Conservation (phyloP, 345 rosid genomes). For the Eucalyptus marginata region DNA sequence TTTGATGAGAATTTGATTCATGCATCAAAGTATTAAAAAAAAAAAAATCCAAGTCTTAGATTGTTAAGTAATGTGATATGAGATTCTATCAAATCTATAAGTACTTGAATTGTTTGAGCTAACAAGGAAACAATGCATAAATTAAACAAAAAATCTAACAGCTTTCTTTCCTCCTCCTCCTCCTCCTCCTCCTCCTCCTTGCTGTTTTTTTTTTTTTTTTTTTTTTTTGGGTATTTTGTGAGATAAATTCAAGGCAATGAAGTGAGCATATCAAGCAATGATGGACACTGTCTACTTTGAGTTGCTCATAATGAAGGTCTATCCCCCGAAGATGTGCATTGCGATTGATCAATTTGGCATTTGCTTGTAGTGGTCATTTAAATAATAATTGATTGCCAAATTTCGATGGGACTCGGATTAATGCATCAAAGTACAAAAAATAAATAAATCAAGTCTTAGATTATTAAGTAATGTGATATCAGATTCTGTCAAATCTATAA, state of each 20-base stretch:
- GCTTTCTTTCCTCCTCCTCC: no score
- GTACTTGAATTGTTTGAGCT: not conserved
- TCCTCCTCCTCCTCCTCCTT: no score
- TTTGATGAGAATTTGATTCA: not conserved
- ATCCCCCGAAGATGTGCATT: not conserved
- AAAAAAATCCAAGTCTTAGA: not conserved
- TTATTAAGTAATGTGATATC: not conserved
- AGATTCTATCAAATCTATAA: not conserved
- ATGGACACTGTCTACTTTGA: not conserved
- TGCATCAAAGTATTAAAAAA: not conserved
- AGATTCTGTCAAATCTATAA: not conserved
- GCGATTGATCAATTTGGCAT: not conserved
- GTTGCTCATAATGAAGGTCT: not conserved
- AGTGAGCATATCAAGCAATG: not conserved
- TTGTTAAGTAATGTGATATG: not conserved
- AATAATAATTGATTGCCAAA: not conserved
- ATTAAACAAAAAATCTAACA: not conserved
- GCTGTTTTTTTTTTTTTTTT: no score
- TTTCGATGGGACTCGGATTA: not conserved
- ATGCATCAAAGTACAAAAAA: not conserved
- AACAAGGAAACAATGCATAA: not conserved
- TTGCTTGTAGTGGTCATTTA: not conserved
- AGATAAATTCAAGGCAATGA: not conserved
- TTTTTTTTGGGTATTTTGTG: not conserved
- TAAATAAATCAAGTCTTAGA: no score